Evolutionary conservation across 1,284 basidiomycete species (phyloP).

Genomic region (Tilletiopsis washingtonensis): DNA sequence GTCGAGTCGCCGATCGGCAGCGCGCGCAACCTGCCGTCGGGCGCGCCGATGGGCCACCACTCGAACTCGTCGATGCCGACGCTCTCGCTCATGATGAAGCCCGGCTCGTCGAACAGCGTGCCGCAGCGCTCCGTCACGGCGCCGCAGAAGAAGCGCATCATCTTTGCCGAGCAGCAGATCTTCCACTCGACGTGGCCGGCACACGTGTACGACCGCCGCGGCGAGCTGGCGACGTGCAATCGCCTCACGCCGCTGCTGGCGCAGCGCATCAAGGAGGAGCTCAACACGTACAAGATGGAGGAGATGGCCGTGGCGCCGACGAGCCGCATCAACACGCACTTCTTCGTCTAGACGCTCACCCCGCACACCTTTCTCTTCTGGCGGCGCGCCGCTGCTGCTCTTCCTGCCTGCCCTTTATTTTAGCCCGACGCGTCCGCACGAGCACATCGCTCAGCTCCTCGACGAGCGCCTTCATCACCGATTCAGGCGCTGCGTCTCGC

Average conservation of each 20-base stretch:
- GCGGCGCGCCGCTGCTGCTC: neutral
- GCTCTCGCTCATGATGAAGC: slow-evolving; percentile 63
- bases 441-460: neutral
- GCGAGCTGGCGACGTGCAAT: slow-evolving; percentile 94
- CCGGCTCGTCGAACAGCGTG: slow-evolving; percentile 42
- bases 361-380: neutral
- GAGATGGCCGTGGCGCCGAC: slow-evolving; percentile 82
- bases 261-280: slow-evolving; percentile 79
- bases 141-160: slow-evolving; percentile 60
- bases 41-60: slow-evolving; percentile 34
- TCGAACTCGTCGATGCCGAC: slow-evolving; percentile 63
- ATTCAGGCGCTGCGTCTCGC: too few relatives aligned
- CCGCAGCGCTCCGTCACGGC: slow-evolving; percentile 31
- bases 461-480: too few relatives aligned
- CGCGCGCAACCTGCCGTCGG: slow-evolving; percentile 16
- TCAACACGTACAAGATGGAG: slow-evolving; percentile 88
- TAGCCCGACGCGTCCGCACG: too few relatives aligned
- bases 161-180: slow-evolving; percentile 83
- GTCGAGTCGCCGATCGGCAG: slow-evolving; percentile 8
- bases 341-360: slow-evolving; percentile 24
- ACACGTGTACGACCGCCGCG: slow-evolving; percentile 81
- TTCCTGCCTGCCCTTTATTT: neutral
- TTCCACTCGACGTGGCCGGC: slow-evolving; percentile 93
- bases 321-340: slow-evolving; percentile 45
- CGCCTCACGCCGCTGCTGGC: slow-evolving; percentile 85